phyloP scores from a whole-genome alignment of 1,139 yeast species.

The Blastobotrys serpentis region DNA sequence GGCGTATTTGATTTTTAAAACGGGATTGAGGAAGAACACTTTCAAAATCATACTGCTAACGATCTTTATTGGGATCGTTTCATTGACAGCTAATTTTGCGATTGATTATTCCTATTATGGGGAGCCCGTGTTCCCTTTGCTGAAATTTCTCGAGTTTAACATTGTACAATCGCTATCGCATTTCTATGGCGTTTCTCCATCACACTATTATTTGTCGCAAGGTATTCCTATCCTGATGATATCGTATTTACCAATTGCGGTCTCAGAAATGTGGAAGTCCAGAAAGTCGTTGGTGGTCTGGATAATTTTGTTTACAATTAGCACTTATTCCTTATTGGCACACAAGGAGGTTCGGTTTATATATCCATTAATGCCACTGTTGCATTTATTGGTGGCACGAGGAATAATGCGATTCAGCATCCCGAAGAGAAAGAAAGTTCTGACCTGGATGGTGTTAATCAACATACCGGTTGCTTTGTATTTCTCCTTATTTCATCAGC shows the following conservation, averaged over 20 bases:
- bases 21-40: slow-evolving; percentile 8
- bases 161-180: slow-evolving; percentile 67
- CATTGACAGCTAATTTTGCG: slow-evolving; percentile 41
- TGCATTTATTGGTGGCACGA: slow-evolving; percentile 41
- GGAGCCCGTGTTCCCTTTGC: slow-evolving; percentile 55
- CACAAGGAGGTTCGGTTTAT: slow-evolving; percentile 93
- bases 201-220: slow-evolving; percentile 82
- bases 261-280: slow-evolving; percentile 42
- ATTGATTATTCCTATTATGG: slow-evolving; percentile 67
- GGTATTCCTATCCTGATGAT: slow-evolving; percentile 75
- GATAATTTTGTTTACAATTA: slow-evolving; percentile 45
- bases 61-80: slow-evolving; percentile 28
- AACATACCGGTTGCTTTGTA: slow-evolving; percentile 51
- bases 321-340: slow-evolving; percentile 58
- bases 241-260: slow-evolving; percentile 61
- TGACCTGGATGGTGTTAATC: slow-evolving; percentile 36
- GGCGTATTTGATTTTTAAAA: slow-evolving; percentile 31
- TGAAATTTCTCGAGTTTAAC: slow-evolving; percentile 74
- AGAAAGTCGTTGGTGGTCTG: slow-evolving; percentile 31
- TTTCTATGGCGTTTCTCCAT: slow-evolving; percentile 82
- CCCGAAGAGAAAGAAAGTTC: slow-evolving; percentile 9
- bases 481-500: slow-evolving; percentile 68
- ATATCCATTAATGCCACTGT: slow-evolving; percentile 80
- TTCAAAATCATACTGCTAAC: slow-evolving; percentile 31
- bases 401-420: slow-evolving; percentile 18